Conservation (phyloP, 2,329 filamentous ascomycete genomes). For the Septoria petroselini region DNA sequence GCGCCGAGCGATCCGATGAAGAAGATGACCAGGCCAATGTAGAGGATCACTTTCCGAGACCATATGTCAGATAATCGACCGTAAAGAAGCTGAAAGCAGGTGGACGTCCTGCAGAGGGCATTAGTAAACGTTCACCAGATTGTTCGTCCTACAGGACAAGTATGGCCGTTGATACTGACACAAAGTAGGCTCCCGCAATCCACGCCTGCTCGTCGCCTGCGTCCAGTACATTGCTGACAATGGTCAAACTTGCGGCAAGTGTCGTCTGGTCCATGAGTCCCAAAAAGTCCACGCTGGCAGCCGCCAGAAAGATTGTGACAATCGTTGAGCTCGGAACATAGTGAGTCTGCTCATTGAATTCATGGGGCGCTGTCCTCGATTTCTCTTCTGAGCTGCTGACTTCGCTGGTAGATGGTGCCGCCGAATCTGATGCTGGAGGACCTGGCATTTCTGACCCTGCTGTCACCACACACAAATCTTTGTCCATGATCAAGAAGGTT, state of each 20-base stretch:
- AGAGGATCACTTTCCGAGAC: conserved; percentile 61
- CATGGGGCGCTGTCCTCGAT: conserved; percentile 21
- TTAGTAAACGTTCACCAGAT: conserved; percentile 3
- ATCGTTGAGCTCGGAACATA: conserved; percentile 53
- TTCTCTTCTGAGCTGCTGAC: conserved; percentile 12
- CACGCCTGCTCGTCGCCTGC: conserved; percentile 53
- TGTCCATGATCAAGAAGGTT: conserved; percentile 15
- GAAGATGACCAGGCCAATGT: conserved; percentile 60
- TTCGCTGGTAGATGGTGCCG: conserved; percentile 5
- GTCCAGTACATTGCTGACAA: conserved; percentile 52
- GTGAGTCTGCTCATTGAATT: conserved; percentile 57
- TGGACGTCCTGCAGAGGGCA: conserved; percentile 34
- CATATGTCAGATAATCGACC: conserved; percentile 66
- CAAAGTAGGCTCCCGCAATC: conserved; percentile 57
- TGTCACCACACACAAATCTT: conserved; percentile 10
- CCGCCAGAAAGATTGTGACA: conserved; percentile 58
- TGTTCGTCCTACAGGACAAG: background rate
- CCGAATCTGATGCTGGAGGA: background rate
- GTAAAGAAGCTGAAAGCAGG: conserved; percentile 55
- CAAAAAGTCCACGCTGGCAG: conserved; percentile 54
- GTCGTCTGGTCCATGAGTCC: conserved; percentile 60
- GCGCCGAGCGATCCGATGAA: conserved; percentile 40
- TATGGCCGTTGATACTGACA: conserved; percentile 29
- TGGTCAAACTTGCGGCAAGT: conserved; percentile 54
- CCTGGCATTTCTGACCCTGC: conserved; percentile 1